Conservation (phyloP, 768 basidiomycete species). For the Pleurotus djamor region DNA sequence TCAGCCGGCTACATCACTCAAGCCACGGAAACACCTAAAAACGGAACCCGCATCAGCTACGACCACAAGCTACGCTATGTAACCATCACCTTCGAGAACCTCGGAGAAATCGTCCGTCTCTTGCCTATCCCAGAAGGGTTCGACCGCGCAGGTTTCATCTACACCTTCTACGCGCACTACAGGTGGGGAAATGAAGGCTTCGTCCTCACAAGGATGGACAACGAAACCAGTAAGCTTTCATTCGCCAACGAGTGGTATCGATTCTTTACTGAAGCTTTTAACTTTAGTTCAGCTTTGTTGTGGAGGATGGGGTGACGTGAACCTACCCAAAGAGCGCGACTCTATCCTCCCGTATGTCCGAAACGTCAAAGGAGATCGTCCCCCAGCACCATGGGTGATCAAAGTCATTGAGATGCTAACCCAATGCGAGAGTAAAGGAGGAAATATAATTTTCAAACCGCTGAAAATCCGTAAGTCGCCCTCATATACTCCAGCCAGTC, state of each 20-base stretch:
- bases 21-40: not conserved
- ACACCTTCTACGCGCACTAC: constrained; percentile 5
- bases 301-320: constrained; percentile 3
- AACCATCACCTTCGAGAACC: constrained; percentile 11
- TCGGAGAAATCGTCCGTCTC: constrained; percentile 10
- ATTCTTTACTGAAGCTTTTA: no score
- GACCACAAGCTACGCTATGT: constrained; percentile 16
- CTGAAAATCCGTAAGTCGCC: not conserved
- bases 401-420: not conserved
- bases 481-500: no score
- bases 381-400: not conserved
- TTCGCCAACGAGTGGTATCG: not conserved
- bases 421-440: not conserved
- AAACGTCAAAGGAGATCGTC: not conserved
- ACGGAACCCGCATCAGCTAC: not conserved
- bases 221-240: constrained; percentile 5
- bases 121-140: constrained; percentile 13
- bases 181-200: not conserved
- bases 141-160: not conserved
- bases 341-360: not conserved
- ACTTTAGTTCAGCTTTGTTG: constrained; percentile 3
- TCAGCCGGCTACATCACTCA: constrained; percentile 1
- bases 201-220: constrained; percentile 4
- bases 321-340: not conserved
- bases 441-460: not conserved